Percentiles rank a stretch among this genome's conserved stretches.
Conservation (phyloP, 2,329 filamentous ascomycete genomes). For the Dothistroma septosporum region DNA sequence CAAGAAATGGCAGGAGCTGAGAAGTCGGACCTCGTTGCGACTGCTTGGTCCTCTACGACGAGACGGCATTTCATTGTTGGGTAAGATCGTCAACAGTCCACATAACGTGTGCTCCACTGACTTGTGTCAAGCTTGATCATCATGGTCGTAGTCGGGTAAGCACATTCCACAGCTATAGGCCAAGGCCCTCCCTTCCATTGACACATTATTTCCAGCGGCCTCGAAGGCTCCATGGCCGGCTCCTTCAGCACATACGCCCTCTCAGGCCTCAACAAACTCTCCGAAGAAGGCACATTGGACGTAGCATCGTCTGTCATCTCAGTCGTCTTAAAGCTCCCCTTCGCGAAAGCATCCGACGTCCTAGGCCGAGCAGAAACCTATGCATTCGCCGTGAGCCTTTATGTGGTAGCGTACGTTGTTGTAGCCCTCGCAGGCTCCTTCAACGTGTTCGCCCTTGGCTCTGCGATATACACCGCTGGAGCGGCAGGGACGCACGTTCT, state of each 20-base stretch:
- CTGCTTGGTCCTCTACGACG: not conserved
- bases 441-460: constrained; percentile 38
- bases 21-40: not conserved
- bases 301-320: constrained; percentile 39
- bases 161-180: not conserved
- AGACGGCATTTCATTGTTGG: constrained; percentile 1
- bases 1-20: not conserved
- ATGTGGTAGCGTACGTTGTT: constrained; percentile 39
- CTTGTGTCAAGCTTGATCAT: not conserved
- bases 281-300: constrained; percentile 35
- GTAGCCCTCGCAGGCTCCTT: constrained; percentile 37
- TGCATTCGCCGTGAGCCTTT: constrained; percentile 34
- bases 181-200: not conserved
- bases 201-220: not conserved
- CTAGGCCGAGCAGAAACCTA: constrained; percentile 41
- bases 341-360: constrained; percentile 44
- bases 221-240: not conserved
- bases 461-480: constrained; percentile 37
- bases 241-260: constrained; percentile 37
- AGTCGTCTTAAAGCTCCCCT: constrained; percentile 40
- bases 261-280: constrained; percentile 38
- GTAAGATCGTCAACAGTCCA: not conserved
- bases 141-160: not conserved
- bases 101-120: not conserved
- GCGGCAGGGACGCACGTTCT: constrained; percentile 41